A percentile compares a stretch with the other conserved stretches of the same genome.
Evolutionary conservation across 2,329 filamentous ascomycete genomes (phyloP).

Genomic region (Helotiales sp.): DNA sequence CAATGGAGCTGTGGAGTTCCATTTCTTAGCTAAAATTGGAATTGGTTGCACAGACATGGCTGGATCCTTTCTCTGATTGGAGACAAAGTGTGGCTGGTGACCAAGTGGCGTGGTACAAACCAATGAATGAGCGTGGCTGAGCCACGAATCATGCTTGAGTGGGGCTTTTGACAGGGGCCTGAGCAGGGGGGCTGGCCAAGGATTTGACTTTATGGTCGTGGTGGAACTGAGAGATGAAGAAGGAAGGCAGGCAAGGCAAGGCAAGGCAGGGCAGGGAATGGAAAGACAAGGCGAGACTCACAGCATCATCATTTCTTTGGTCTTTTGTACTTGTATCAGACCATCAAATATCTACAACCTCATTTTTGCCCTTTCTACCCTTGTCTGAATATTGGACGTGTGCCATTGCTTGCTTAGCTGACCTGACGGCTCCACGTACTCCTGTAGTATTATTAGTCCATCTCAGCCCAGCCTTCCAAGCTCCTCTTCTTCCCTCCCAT

Average conservation of each 20-base stretch:
- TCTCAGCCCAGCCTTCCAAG: slow-evolving; percentile 12
- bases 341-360: slow-evolving; percentile 5
- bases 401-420: too few relatives aligned
- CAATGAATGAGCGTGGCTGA: slow-evolving; percentile 13
- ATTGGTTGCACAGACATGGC: background rate
- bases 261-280: background rate
- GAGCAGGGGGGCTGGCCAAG: background rate
- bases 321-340: background rate
- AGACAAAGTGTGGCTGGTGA: background rate
- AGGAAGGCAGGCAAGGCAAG: background rate
- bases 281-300: background rate
- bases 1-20: too few relatives aligned
- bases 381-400: background rate
- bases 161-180: background rate
- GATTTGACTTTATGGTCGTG: background rate
- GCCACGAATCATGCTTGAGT: slow-evolving; percentile 12
- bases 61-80: background rate
- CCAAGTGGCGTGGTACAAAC: background rate
- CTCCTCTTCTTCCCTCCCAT: too few relatives aligned
- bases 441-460: too few relatives aligned
- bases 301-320: background rate
- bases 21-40: slow-evolving; percentile 7
- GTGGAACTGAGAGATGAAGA: background rate
- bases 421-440: too few relatives aligned
- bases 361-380: background rate